Percentiles rank a stretch among this genome's conserved stretches.
Conservation (phyloP, 2,329 filamentous ascomycete genomes). For the Penicillium olsonii region DNA sequence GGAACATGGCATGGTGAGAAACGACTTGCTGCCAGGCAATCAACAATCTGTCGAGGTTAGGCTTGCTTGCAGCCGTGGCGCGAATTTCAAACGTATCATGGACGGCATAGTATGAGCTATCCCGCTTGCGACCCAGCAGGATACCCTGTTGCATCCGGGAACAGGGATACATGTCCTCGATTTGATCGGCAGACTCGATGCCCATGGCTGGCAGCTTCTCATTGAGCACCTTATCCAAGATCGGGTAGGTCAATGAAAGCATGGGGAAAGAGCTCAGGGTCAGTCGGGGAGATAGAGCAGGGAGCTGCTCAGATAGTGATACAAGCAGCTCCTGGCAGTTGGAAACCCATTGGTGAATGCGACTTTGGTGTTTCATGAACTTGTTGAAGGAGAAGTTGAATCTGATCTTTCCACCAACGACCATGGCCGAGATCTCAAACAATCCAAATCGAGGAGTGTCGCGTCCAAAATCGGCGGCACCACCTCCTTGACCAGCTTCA, state of each 20-base stretch:
- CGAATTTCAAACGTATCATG: slow-evolving; percentile 41
- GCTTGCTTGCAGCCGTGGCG: slow-evolving; percentile 11
- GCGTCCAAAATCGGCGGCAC: slow-evolving; percentile 48
- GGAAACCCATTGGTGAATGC: slow-evolving; percentile 47
- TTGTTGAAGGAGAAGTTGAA: slow-evolving; percentile 56
- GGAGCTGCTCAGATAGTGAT: slow-evolving; percentile 30
- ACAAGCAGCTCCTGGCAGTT: slow-evolving; percentile 38
- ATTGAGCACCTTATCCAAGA: slow-evolving; percentile 39
- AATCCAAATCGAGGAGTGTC: slow-evolving; percentile 50
- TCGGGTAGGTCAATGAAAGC: slow-evolving; percentile 46
- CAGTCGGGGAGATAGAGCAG: slow-evolving; percentile 23
- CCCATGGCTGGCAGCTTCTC: slow-evolving; percentile 42
- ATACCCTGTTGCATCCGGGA: slow-evolving; percentile 42
- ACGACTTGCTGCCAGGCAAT: slow-evolving; percentile 36
- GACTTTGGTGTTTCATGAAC: slow-evolving; percentile 48
- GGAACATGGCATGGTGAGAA: slow-evolving; percentile 36
- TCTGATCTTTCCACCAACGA: slow-evolving; percentile 48
- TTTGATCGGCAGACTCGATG: slow-evolving; percentile 31
- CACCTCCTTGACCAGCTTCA: slow-evolving; percentile 47
- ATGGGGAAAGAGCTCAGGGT: slow-evolving; percentile 50
- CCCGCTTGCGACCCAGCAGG: slow-evolving; percentile 34
- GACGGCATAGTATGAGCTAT: slow-evolving; percentile 40
- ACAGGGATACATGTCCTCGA: slow-evolving; percentile 48
- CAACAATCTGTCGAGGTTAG: slow-evolving; percentile 29
- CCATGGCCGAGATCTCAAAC: slow-evolving; percentile 55